Evolutionary conservation across 2,329 filamentous ascomycete species (phyloP).

Genomic region (Sclerotinia sclerotiorum): DNA sequence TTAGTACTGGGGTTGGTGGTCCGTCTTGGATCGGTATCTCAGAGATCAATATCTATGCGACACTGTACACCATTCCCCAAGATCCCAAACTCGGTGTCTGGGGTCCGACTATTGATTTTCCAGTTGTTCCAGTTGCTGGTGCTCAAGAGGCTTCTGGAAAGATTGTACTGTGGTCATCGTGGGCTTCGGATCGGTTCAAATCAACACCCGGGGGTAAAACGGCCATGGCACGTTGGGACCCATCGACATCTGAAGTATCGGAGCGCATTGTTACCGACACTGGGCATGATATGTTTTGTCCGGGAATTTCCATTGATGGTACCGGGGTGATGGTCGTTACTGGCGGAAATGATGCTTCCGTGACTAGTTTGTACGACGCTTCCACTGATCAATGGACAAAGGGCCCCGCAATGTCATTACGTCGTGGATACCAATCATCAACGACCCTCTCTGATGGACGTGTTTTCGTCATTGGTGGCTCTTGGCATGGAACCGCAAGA

Average conservation of each 20-base stretch:
- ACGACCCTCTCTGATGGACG: conserved; percentile 17
- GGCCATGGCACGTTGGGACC: conserved; percentile 10
- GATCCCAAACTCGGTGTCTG: conserved; percentile 7
- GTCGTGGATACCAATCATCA: conserved; percentile 17
- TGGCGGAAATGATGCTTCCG: conserved; percentile 10
- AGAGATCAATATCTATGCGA: conserved; percentile 13
- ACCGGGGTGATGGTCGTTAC: conserved; percentile 15
- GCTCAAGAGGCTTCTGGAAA: conserved; percentile 15
- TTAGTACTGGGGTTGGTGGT: not conserved
- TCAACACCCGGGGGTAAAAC: conserved; percentile 11
- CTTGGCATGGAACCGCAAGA: not conserved
- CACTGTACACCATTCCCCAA: conserved; percentile 4
- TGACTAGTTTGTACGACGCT: conserved; percentile 14
- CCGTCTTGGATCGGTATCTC: conserved; percentile 6
- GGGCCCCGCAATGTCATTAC: not conserved
- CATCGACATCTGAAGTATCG: not conserved
- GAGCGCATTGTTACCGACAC: conserved; percentile 12
- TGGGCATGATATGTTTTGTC: conserved; percentile 17
- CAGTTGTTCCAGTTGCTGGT: conserved; percentile 15
- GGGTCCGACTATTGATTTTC: conserved; percentile 10
- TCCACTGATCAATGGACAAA: conserved; percentile 9
- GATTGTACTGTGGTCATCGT: conserved; percentile 13
- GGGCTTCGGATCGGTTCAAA: conserved; percentile 9
- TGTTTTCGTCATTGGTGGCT: conserved; percentile 11
- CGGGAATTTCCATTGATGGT: conserved; percentile 12